phyloP scores from a whole-genome alignment of 2,329 filamentous ascomycete genomes.

The Colletotrichum sp. region DNA sequence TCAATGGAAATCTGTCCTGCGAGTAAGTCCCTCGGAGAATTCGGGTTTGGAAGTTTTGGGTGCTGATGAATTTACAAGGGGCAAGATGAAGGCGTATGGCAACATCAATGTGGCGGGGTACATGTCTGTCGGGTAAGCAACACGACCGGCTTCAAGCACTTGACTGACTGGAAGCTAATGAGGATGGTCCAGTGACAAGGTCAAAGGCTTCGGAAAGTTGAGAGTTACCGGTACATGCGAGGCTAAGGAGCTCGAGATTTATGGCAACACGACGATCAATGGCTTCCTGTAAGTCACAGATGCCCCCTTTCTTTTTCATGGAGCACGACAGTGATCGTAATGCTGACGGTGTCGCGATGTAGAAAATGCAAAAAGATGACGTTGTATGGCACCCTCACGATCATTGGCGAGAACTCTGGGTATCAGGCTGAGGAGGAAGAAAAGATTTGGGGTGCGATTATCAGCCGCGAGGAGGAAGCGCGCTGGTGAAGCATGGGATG shows the following conservation, averaged over 20 bases:
- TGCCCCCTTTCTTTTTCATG: neutral
- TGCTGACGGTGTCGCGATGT: neutral
- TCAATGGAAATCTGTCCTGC: conserved; percentile 48
- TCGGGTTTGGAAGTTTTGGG: neutral
- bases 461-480: conserved; percentile 44
- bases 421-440: conserved; percentile 49
- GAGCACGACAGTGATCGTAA: neutral
- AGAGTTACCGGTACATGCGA: conserved; percentile 47
- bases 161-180: neutral
- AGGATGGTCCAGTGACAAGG: conserved; percentile 39
- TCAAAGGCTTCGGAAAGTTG: conserved; percentile 53
- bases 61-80: conserved; percentile 29
- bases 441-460: conserved; percentile 46
- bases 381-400: conserved; percentile 51
- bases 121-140: conserved; percentile 40
- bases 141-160: neutral
- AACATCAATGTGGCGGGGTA: conserved; percentile 48
- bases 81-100: conserved; percentile 50
- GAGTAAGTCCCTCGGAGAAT: conserved; percentile 35
- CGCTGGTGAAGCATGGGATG: conserved; percentile 37
- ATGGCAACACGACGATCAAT: conserved; percentile 49
- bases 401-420: conserved; percentile 48
- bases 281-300: conserved; percentile 44
- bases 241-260: conserved; percentile 50
- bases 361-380: conserved; percentile 48